Evolutionary conservation across 208 protist genomes (phyloP), one percentile per base, ranked within the genome.

Genomic region (Leishmania aethiopica): DNA sequence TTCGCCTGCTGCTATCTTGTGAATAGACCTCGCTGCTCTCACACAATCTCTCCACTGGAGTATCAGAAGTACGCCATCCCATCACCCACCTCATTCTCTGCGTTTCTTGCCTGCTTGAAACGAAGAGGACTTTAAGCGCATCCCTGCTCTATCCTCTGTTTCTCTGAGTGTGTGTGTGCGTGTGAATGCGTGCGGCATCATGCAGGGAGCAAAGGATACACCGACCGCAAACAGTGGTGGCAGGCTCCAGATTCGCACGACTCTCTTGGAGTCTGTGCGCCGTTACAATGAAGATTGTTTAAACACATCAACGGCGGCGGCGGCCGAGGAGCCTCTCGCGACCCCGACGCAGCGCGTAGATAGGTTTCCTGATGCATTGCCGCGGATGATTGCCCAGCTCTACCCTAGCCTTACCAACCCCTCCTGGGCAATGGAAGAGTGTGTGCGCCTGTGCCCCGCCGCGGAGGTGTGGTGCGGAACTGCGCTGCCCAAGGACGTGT

Each of bases 361-460:
- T 62, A 62, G 17, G 74, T 66, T 66, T 32, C 74, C 74, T 17
- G 74, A 78, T 25, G 74, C 77, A n/a, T 60, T 85, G 32, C 67
- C 80, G 2, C 69, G 78, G 5, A 42, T 75, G 64, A 37, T 86
- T 17, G 82, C 80, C 40, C 73, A 82, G 64, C 45, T 55, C 32
- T 76, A 25, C 10, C 64, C 62, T 28, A 45, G 28, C n/a, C 64
- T 86, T 8, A 82, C 83, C 17, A 86, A 96, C 69, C 91, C 93
- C 5, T 57, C 88, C 13, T 97, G 95, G 95, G 93, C 95, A n/a
- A 93, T 93, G 92, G 93, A 96, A 80, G 92, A 97, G 86, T 84
- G 93, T 28, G 75, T 86, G 69, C 91, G 95, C 10, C 78, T 92
- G 15, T 86, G 86, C 64, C 84, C 86, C 0, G 59, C 84, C 32